phyloP scores from a whole-genome alignment of 495 filamentous ascomycete genomes.

The Penicillium desertorum region DNA sequence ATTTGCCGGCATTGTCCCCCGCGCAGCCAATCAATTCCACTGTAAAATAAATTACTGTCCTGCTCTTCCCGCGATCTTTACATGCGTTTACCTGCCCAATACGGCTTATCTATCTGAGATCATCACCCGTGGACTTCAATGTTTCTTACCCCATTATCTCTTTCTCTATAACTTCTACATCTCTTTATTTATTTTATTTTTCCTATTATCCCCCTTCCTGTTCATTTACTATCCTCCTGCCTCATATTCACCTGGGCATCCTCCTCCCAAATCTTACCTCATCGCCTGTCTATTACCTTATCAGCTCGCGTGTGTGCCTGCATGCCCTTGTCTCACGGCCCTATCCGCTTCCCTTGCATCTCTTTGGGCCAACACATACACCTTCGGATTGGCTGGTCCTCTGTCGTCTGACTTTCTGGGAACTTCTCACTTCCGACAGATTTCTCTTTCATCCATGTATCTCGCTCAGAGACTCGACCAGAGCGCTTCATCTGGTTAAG shows the following conservation, averaged over 20 bases:
- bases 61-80: constrained; percentile 12
- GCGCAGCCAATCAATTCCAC: constrained; percentile 11
- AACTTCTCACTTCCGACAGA: constrained; percentile 13
- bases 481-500: constrained; percentile 48
- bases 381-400: constrained; percentile 12
- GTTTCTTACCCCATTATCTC: constrained; percentile 14
- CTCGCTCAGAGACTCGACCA: constrained; percentile 49
- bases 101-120: constrained; percentile 32
- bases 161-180: background rate
- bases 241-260: background rate
- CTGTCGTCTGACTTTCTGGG: constrained; percentile 19
- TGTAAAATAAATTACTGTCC: constrained; percentile 23
- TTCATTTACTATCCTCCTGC: background rate
- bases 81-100: constrained; percentile 35
- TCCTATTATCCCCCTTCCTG: constrained; percentile 4
- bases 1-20: constrained; percentile 8
- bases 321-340: constrained; percentile 24
- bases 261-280: background rate
- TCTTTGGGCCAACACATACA: constrained; percentile 12
- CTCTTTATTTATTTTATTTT: background rate
- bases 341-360: constrained; percentile 13
- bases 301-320: constrained; percentile 28
- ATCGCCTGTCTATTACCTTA: constrained; percentile 11
- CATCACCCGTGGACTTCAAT: too few species aligned
- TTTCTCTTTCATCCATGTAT: constrained; percentile 42